Base-by-base conservation (phyloP, 768 basidiomycete genomes). In the Gelatoporia subvermispora region DNA sequence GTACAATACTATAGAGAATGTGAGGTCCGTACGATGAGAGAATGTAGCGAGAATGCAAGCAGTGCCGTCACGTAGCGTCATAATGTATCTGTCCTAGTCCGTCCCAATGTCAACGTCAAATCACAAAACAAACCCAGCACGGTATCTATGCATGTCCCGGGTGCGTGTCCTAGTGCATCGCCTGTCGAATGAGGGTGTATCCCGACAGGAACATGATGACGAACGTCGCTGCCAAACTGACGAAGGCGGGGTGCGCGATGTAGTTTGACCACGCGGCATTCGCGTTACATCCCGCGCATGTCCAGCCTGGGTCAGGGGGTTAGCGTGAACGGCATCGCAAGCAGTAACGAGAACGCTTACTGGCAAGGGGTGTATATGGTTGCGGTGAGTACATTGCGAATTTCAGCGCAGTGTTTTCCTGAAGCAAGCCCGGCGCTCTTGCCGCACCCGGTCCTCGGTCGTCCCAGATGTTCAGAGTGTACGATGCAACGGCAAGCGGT, bases 371-470 rank as follows among this genome's bases (percentile, higher is more conserved):
- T 0, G 84, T 88, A 62, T 92, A 91, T 13, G 74, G 18, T 57
- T 79, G 77, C 0, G 92, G 90, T 0, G 82, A 81, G 60, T 94
- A 96, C 59, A 96, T 67, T 37, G 90, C 91, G 71, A 96, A 95
- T 59, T 79, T 72, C 41, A 91, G 69, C 0, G 75, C 79, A 36
- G 75, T 76, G 60, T 89, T 88, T 38, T 85, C 81, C 55, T 72
- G 70, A 54, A 96, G 70, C 58, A 75, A 75, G 2, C 93, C 93
- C 0, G 80, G 76, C 21, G 68, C 62, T 36, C 80, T 72, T 15
- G 71, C 68, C 0, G 84, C 80, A 7, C 71, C 75, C 5, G 81
- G 74, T 0, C 93, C 93, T 55, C 87, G 71, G 47, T 93, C 86
- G 59, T 89, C 92, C 72, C 77, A 87, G 23, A 97, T 84, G 45